Percentiles rank a stretch among this genome's conserved stretches.
phyloP scores from a whole-genome alignment of 306 rosid genomes.

The Fragaria nilgerrensis region DNA sequence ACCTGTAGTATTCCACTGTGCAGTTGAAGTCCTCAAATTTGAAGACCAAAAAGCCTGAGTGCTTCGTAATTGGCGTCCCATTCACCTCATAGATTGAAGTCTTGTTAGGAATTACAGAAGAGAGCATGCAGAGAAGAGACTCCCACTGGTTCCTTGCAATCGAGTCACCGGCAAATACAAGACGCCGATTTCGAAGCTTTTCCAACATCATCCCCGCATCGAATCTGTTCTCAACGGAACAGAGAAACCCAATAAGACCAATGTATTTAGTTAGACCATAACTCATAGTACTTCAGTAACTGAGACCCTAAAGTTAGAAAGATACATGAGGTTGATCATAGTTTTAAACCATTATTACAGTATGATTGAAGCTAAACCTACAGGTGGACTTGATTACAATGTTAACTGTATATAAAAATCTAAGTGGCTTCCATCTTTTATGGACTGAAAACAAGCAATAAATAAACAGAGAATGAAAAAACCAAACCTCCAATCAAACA shows the following conservation, averaged over 20 bases:
- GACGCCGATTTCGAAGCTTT: conserved; percentile 54
- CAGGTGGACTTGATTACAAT: not conserved
- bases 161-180: conserved; percentile 90
- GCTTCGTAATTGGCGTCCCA: conserved; percentile 77
- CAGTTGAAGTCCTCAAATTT: conserved; percentile 80
- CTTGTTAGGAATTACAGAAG: conserved; percentile 57
- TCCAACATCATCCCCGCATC: conserved; percentile 74
- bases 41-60: conserved; percentile 71
- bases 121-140: conserved; percentile 86
- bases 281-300: not conserved
- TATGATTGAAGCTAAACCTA: not conserved
- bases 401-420: not conserved
- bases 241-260: conserved; percentile 11
- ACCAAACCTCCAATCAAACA: not conserved
- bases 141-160: conserved; percentile 97
- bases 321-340: conserved; percentile 9
- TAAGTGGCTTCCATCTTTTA: not conserved
- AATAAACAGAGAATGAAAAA: not conserved
- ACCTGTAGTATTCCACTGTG: conserved; percentile 81
- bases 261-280: conserved; percentile 3
- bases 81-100: conserved; percentile 62
- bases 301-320: not conserved
- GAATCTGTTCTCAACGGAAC: conserved; percentile 49
- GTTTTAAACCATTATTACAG: not conserved
- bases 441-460: not conserved